Evolutionary conservation across 768 basidiomycete species (phyloP).

Genomic region (Leccinum truebloodii): DNA sequence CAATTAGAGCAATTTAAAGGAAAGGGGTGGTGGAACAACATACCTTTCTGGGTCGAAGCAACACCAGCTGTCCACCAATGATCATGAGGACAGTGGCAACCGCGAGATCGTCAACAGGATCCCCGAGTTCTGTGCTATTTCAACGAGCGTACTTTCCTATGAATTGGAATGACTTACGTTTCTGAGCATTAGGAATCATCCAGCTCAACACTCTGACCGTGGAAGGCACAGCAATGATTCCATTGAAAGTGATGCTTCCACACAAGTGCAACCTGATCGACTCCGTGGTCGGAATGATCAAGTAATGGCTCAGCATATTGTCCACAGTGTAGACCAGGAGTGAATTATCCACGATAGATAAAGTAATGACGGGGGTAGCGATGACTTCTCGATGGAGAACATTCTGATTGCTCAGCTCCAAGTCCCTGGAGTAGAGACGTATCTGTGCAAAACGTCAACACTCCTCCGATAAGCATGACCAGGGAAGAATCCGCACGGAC

Average conservation of each 20-base stretch:
- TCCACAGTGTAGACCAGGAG: constrained; percentile 92
- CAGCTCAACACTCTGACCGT: constrained; percentile 92
- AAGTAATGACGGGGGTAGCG: constrained; percentile 74
- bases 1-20: constrained; percentile 1
- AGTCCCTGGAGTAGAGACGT: constrained; percentile 90
- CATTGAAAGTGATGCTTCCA: constrained; percentile 92
- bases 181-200: constrained; percentile 94
- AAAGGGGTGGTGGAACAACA: constrained; percentile 11
- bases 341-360: constrained; percentile 94
- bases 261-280: constrained; percentile 86
- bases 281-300: constrained; percentile 83
- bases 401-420: constrained; percentile 80
- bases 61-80: constrained; percentile 86
- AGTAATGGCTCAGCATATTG: constrained; percentile 90
- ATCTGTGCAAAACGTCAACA: constrained; percentile 51
- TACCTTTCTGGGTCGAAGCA: constrained; percentile 88
- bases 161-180: constrained; percentile 57
- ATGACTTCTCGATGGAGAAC: constrained; percentile 81
- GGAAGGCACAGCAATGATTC: constrained; percentile 81
- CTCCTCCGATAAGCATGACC: not conserved
- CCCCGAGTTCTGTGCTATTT: constrained; percentile 74
- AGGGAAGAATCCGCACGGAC: constrained; percentile 37
- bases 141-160: constrained; percentile 6
- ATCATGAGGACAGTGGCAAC: constrained; percentile 96
- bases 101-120: constrained; percentile 89